A percentile compares a stretch with the other conserved stretches of the same genome.
Conservation (phyloP, 1,284 basidiomycete species). For the Rhodofomes roseus region DNA sequence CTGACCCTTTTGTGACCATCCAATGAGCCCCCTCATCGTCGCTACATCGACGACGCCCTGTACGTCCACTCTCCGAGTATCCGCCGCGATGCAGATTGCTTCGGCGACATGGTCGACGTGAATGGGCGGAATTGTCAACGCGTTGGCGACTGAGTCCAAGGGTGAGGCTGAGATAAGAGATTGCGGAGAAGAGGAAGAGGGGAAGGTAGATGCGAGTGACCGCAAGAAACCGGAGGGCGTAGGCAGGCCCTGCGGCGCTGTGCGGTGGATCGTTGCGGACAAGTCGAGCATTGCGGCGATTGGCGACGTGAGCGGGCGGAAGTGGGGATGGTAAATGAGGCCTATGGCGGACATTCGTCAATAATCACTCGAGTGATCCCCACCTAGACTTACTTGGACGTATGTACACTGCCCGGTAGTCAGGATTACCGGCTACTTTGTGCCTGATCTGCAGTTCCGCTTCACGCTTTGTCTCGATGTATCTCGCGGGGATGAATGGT, state of each 20-base stretch:
- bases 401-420: conserved; percentile 71
- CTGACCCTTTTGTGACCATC: conserved; percentile 46
- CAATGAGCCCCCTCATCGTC: conserved; percentile 73
- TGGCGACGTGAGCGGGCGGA: conserved; percentile 84
- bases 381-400: conserved; percentile 68
- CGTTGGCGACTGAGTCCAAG: conserved; percentile 70
- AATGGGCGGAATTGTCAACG: conserved; percentile 80
- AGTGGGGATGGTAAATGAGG: conserved; percentile 93
- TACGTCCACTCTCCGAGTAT: conserved; percentile 39
- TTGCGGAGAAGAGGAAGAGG: conserved; percentile 23
- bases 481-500: conserved; percentile 80
- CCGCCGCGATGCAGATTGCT: conserved; percentile 62
- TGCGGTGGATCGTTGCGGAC: conserved; percentile 63
- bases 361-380: conserved; percentile 8
- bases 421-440: conserved; percentile 38
- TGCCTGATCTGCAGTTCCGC: conserved; percentile 72
- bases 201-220: conserved; percentile 39
- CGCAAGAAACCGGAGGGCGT: conserved; percentile 60
- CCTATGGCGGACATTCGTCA: conserved; percentile 44
- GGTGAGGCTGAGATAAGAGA: conserved; percentile 38
- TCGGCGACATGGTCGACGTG: conserved; percentile 96
- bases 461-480: conserved; percentile 88
- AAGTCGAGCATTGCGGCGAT: conserved; percentile 84
- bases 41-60: conserved; percentile 72
- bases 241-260: conserved; percentile 53